Evolutionary conservation across 805 yeast species (phyloP), one percentile per base, ranked within the genome.

Genomic region (Maudiozyma turicensis): DNA sequence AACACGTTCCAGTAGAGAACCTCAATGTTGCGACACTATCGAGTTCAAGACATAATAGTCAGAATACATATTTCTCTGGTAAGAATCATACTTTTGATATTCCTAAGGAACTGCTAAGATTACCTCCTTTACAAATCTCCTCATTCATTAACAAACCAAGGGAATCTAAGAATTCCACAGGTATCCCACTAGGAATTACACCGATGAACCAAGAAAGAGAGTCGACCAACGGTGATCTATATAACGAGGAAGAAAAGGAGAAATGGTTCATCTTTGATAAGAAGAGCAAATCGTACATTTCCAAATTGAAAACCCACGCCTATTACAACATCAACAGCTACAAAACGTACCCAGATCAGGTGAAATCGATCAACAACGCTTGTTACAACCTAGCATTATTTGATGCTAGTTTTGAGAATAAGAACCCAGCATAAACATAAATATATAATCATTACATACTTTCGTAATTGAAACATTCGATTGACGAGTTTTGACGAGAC

Each of bases 111-210:
- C 50, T 65, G 35, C 28, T 57, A 11, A 50, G 54, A 10, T 48
- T 65, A 10, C 67, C 69, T 15, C 67, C 67, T 8, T 65, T 65
- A 37, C 58, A 61, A 49, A 63, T 64, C 7, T 62, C 68, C 10
- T 65, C 68, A 11, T 65, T 65, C 39, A 50, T 55, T 20, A 53
- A 52, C 8, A 41, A n/a, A 10, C 26, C 47, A 6, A 6, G 13
- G 6, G 37, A 46, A 9, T 31, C 29, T 2, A 20, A 46, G 13
- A 32, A 34, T 4, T n/a, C 42, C 8, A 35, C 42, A 7, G 9
- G 13, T 5, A 6, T 42, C 11, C 5, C 49, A 10, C 41, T 54
- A 14, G 58, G 57, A 8, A 48, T 44, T n/a, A n/a, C 29, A 3
- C 8, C 34, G 11, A 39, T 54, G 28, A 39, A 32, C 13, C 37